These are phyloP conservation scores for Yamadazyma oceani DNA, from an alignment of 1,139 yeast species.

Conservation along the genomic window DNA sequence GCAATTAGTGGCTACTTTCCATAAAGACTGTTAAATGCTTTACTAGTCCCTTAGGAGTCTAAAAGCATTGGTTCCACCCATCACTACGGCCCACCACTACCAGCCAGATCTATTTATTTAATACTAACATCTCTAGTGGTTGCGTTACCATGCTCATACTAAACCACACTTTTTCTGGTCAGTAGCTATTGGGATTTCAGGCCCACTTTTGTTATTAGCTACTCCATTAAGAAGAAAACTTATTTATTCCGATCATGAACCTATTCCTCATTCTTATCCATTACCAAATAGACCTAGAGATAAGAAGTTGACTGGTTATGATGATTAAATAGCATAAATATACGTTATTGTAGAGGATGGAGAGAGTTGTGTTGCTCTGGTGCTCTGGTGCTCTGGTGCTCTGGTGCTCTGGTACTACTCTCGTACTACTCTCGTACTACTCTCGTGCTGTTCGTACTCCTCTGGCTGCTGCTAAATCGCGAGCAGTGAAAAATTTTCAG, in stretches of 20 bases:
- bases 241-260: slow-evolving; percentile 65
- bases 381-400: too few species aligned
- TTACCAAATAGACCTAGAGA: slow-evolving; percentile 60
- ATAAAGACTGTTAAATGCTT: too few species aligned
- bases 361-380: too few species aligned
- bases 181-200: slow-evolving; percentile 64
- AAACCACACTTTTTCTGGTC: slow-evolving; percentile 78
- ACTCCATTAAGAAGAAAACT: slow-evolving; percentile 74
- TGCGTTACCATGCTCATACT: slow-evolving; percentile 76
- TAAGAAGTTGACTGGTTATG: slow-evolving; percentile 51
- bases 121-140: slow-evolving; percentile 55
- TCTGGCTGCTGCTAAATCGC: too few species aligned
- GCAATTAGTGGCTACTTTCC: too few species aligned
- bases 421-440: neutral
- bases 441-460: neutral
- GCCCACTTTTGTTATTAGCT: slow-evolving; percentile 61
- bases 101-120: neutral
- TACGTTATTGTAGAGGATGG: too few species aligned
- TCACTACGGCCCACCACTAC: too few species aligned
- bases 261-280: slow-evolving; percentile 72
- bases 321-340: slow-evolving; percentile 34
- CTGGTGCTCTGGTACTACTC: neutral
- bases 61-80: too few species aligned
- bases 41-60: too few species aligned
- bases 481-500: slow-evolving; percentile 8